Evolutionary conservation across 495 filamentous ascomycete species (phyloP), one percentile per base, ranked within the genome.

Genomic region (Tricharina praecox): DNA sequence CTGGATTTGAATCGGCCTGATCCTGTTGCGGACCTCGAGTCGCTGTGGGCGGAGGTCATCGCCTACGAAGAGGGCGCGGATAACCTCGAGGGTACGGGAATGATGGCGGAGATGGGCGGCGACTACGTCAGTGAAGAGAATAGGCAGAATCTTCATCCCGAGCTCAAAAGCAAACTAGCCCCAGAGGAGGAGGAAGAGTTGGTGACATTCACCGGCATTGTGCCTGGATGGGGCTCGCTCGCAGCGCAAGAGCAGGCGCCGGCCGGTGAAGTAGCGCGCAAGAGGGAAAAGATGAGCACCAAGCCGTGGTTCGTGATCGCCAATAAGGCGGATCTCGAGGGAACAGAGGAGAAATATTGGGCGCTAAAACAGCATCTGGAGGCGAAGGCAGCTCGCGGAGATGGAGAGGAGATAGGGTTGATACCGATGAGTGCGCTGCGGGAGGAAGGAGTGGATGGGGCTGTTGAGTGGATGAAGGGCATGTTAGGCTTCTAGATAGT

Each of bases 301-400:
- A 97, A 97, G 62, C 85, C 88, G 4, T 97, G 92, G 92, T 90
- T 94, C 54, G 87, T 96, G 1, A 81, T 96, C 28, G 92, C 86
- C 7, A 94, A 87, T 28, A 97, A 97, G 63, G 87, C 84, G 8
- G 90, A 97, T 63, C 59, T 95, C 40, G 72, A 75, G 7, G 71
- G 72, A 0, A 90, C 92, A 4, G 71, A 84, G 62, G 71, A 78
- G 19, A 90, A 86, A 52, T 97, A 82, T 60, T 66, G 56, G 21
- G 63, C 63, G 40, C 62, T 97, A 53, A 59, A 49, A 42, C 32
- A 52, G 8, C 25, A 59, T 25, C 35, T 59, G 11, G 65, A 70
- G 36, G 67, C 68, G 33, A 85, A 93, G 80, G 76, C 1, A 70
- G 78, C 54, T 62, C 70, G 43, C 69, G 77, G 48, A 74, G 72